Percentiles rank a stretch among this genome's conserved stretches.
phyloP scores from a whole-genome alignment of 306 rosid species.

The Albizia julibrissin region DNA sequence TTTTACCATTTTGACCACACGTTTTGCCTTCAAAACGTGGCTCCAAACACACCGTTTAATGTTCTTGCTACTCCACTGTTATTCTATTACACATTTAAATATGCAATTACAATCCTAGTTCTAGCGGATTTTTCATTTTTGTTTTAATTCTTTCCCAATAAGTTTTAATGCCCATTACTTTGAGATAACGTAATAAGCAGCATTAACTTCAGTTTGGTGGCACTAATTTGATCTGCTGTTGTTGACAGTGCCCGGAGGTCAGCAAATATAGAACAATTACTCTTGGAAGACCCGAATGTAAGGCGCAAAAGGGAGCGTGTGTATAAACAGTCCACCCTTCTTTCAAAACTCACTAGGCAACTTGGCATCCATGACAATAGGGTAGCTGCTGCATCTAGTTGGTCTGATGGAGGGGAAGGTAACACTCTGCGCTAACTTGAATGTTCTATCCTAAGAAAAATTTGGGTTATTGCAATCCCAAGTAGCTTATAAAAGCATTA shows the following conservation, averaged over 20 bases:
- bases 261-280: constrained; percentile 53
- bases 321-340: constrained; percentile 60
- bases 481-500: too few species aligned
- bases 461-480: too few species aligned
- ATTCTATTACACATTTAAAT: too few species aligned
- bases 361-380: constrained; percentile 56
- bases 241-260: constrained; percentile 53
- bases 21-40: too few species aligned
- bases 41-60: too few species aligned
- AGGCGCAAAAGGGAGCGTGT: constrained; percentile 51
- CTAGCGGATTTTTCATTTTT: too few species aligned
- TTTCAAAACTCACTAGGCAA: constrained; percentile 54
- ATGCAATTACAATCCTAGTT: too few species aligned
- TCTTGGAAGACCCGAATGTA: constrained; percentile 51
- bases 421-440: neutral
- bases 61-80: too few species aligned
- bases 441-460: constrained; percentile 4
- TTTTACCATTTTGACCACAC: too few species aligned
- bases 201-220: too few species aligned
- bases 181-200: too few species aligned
- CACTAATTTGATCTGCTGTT: neutral
- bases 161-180: neutral
- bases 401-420: constrained; percentile 54
- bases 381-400: constrained; percentile 49
- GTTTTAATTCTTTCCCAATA: too few species aligned